Conservation (phyloP, 257 asterid species). For the Solanum sejunctum region DNA sequence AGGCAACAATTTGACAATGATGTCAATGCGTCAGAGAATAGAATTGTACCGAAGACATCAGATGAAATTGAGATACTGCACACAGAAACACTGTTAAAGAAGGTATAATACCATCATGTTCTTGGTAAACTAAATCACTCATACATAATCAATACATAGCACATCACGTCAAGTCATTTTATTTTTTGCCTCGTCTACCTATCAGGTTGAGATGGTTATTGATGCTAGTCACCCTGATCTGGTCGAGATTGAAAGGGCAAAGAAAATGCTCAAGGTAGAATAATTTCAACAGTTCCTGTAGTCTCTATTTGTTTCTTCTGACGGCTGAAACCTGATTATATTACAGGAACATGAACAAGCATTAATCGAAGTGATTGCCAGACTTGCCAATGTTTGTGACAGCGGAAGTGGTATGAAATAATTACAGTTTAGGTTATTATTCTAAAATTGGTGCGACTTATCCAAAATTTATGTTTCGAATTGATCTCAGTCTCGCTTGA, state of each 20-base stretch:
- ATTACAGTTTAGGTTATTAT: neutral
- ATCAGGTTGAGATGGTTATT: slow-evolving; percentile 83
- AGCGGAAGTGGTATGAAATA: slow-evolving; percentile 37
- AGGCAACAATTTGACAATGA: slow-evolving; percentile 36
- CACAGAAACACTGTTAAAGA: slow-evolving; percentile 73
- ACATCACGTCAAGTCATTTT: neutral
- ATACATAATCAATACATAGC: neutral
- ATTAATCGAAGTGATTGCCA: slow-evolving; percentile 66
- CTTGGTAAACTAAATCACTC: neutral
- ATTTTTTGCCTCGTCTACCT: neutral
- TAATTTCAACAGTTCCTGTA: neutral
- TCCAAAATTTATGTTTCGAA: neutral
- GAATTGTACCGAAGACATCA: slow-evolving; percentile 21
- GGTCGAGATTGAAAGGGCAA: slow-evolving; percentile 71
- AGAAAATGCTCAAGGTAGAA: slow-evolving; percentile 81
- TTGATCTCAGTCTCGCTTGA: neutral
- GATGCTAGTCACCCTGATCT: slow-evolving; percentile 76
- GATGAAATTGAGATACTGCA: slow-evolving; percentile 75
- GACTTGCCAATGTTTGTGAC: slow-evolving; percentile 70
- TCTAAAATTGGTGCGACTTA: neutral
- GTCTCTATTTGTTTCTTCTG: neutral
- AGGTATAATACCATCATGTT: slow-evolving; percentile 25
- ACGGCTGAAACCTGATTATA: neutral
- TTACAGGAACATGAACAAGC: slow-evolving; percentile 90
- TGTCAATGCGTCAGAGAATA: slow-evolving; percentile 41